Base-by-base conservation (phyloP, 1,139 yeast species). In the Geotrichum candidum region DNA sequence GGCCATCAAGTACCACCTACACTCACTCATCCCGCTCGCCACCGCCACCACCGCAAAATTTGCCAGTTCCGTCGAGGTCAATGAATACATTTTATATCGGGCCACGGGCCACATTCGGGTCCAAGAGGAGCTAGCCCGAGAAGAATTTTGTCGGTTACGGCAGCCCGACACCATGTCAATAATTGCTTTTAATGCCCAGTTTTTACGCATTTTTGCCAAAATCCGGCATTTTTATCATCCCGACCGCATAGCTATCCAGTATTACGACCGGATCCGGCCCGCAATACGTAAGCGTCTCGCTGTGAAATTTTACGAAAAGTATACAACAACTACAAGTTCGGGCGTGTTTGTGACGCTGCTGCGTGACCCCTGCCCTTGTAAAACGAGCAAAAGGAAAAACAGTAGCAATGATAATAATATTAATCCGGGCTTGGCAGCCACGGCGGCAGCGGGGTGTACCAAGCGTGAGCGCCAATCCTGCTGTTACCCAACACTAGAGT, bases 181-280 rank as follows among this genome's bases (percentile, higher is more conserved):
- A 1, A 48, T 61, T 27, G 23, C 54, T 1, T 58, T 61, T 48
- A 61, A 61, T 48, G 41, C 63, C 5, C 25, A 23, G n/a, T 61
- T 54, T 38, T 35, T 57, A 27, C 56, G 63, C 5, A 50, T 61
- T 11, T 61, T 61, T 48, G 48, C 56, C 15, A 61, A 61, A 45
- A 53, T 61, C 15, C 54, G 61, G 11, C 63, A 61, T 41, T 61
- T 50, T 41, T 61, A 57, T 27, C 58, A 61, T 46, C 60, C 57
- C 3, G 59, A 61, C 23, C 58, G 63, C n/a, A 51, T 61, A 6
- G 63, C 63, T 1, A 27, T 61, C n/a, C 63, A 61, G 35, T 61
- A 61, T 46, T 61, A 61, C 29, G 63, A 61, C 53, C 48, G 59
- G 11, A 48, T 61, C 4, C 23, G 55, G 35, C 57, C 54, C 3